Conservation (phyloP, 1,284 basidiomycete genomes). For the Tilletia horrida region DNA sequence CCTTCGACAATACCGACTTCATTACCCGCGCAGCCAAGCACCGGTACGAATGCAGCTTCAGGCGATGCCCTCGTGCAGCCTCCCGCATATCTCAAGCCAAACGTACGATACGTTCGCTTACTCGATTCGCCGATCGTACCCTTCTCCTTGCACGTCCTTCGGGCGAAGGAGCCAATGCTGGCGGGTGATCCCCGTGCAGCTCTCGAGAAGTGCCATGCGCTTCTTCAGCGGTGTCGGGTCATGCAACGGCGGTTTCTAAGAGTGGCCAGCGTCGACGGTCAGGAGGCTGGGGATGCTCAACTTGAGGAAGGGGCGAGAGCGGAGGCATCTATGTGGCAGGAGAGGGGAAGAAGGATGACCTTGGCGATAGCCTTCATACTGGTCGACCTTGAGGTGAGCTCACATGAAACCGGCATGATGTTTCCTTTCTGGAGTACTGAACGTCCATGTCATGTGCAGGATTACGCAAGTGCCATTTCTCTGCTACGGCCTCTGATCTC, state of each 20-base stretch:
- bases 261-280: conserved; percentile 11
- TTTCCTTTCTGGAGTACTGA: too few relatives aligned
- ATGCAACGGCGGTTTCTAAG: conserved; percentile 15
- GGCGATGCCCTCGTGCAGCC: too few relatives aligned
- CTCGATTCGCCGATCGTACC: conserved; percentile 21
- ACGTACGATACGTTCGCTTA: background rate
- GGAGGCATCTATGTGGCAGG: conserved; percentile 23
- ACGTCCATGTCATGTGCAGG: background rate
- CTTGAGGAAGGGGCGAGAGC: background rate
- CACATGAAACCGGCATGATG: background rate
- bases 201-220: conserved; percentile 23
- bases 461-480: conserved; percentile 20
- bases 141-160: conserved; percentile 26
- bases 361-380: conserved; percentile 26
- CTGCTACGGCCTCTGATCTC: conserved; percentile 20
- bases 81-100: background rate
- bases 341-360: conserved; percentile 22
- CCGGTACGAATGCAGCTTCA: too few relatives aligned
- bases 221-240: conserved; percentile 15
- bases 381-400: conserved; percentile 26
- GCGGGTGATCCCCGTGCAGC: conserved; percentile 13
- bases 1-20: background rate
- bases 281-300: background rate
- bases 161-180: conserved; percentile 22
- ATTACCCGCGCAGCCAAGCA: background rate